These are phyloP conservation scores for Vigna angularis DNA, from an alignment of 306 rosid species.

Conservation along the genomic window DNA sequence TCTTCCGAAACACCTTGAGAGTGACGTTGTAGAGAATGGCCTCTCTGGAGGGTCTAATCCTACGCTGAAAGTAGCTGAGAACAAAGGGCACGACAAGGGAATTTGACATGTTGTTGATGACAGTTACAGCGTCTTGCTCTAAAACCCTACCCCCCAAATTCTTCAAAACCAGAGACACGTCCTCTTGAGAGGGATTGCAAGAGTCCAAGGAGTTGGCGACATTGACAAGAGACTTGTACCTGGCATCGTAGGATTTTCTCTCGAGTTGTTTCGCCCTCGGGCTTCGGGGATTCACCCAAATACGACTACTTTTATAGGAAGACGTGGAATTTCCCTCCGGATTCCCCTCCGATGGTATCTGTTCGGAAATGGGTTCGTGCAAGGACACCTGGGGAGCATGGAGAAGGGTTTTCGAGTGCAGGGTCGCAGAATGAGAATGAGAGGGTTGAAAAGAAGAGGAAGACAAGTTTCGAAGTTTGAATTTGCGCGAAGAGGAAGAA, in stretches of 20 bases:
- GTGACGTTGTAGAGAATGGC: slow-evolving; percentile 87
- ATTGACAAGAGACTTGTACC: slow-evolving; percentile 68
- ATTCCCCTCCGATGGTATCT: slow-evolving; percentile 45
- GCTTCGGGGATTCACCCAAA: slow-evolving; percentile 94
- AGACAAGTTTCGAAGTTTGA: slow-evolving; percentile 34
- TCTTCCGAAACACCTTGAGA: slow-evolving; percentile 75
- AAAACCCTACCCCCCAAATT: slow-evolving; percentile 54
- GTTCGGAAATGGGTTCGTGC: slow-evolving; percentile 53
- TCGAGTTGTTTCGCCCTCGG: slow-evolving; percentile 78
- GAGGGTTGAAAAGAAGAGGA: not conserved
- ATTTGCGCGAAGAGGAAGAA: slow-evolving; percentile 47
- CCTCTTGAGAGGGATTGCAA: slow-evolving; percentile 55
- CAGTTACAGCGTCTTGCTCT: slow-evolving; percentile 81
- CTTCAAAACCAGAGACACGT: slow-evolving; percentile 56
- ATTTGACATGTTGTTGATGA: slow-evolving; percentile 72
- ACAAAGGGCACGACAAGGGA: slow-evolving; percentile 61
- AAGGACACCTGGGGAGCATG: slow-evolving; percentile 64
- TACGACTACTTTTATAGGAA: slow-evolving; percentile 53
- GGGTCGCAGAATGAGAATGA: not conserved
- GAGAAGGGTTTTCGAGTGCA: slow-evolving; percentile 48
- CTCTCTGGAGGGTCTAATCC: slow-evolving; percentile 55
- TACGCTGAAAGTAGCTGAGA: slow-evolving; percentile 61
- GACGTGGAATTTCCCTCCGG: slow-evolving; percentile 34
- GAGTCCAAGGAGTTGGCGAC: slow-evolving; percentile 68
- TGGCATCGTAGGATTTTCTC: slow-evolving; percentile 67